A percentile compares a stretch with the other conserved stretches of the same genome.
Conservation (phyloP, 441 rosid species). For the Biscutella laevigata region DNA sequence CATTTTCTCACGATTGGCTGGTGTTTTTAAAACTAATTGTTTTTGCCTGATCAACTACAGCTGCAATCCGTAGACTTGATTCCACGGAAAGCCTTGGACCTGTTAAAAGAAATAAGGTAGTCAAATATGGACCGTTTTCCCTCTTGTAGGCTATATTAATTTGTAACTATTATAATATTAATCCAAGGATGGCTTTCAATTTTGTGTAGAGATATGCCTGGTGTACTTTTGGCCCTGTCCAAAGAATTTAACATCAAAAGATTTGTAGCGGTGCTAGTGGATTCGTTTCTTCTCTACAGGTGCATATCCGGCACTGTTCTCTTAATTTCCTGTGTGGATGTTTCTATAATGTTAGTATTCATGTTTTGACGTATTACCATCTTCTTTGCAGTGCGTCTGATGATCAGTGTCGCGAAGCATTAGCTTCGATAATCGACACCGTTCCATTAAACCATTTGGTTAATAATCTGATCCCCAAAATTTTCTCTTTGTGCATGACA, state of each 20-base stretch:
- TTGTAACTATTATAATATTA: background rate
- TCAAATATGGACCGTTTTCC: background rate
- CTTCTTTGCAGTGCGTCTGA: constrained; percentile 57
- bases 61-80: constrained; percentile 51
- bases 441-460: constrained; percentile 54
- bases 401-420: constrained; percentile 36
- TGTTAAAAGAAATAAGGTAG: constrained; percentile 65
- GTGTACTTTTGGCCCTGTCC: constrained; percentile 56
- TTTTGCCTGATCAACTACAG: constrained; percentile 37
- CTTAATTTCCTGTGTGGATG: background rate
- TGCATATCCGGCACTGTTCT: constrained; percentile 26
- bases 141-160: background rate
- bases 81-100: constrained; percentile 71
- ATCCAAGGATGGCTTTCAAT: constrained; percentile 16
- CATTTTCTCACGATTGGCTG: constrained; percentile 2
- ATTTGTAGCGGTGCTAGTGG: constrained; percentile 59
- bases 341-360: constrained; percentile 11
- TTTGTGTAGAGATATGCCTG: constrained; percentile 54
- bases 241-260: constrained; percentile 70
- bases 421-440: constrained; percentile 58
- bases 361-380: constrained; percentile 21
- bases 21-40: constrained; percentile 15
- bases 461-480: constrained; percentile 47
- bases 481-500: constrained; percentile 59
- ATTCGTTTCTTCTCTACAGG: constrained; percentile 66